phyloP scores from a whole-genome alignment of 768 basidiomycete species.

The Terana coerulea region DNA sequence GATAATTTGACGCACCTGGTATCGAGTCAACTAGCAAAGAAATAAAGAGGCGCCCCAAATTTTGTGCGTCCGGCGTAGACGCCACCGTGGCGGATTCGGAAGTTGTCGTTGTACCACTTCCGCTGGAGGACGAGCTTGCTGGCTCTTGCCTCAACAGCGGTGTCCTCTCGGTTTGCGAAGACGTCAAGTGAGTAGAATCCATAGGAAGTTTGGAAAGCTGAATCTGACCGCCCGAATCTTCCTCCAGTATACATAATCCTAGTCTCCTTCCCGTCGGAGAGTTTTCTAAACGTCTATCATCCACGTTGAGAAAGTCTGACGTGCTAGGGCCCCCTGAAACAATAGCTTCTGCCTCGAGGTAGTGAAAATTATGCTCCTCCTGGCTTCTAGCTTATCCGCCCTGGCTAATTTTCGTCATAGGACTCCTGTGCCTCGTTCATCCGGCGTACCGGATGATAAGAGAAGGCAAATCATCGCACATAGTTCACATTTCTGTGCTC shows the following conservation, averaged over 20 bases:
- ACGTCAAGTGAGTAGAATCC: not conserved
- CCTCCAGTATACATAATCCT: constrained; percentile 5
- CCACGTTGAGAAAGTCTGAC: not conserved
- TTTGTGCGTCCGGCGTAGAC: constrained; percentile 12
- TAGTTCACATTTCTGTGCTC: not conserved
- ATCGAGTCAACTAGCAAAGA: constrained; percentile 54
- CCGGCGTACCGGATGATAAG: constrained; percentile 4
- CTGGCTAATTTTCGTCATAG: too few relatives aligned
- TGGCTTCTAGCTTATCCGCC: too few relatives aligned
- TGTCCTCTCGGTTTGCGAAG: constrained; percentile 14
- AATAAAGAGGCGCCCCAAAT: constrained; percentile 33
- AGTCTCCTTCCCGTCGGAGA: not conserved
- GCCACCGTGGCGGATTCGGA: constrained; percentile 11
- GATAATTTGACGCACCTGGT: constrained; percentile 45
- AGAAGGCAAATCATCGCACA: not conserved
- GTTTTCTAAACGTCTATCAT: not conserved
- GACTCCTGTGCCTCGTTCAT: too few relatives aligned
- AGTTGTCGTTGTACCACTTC: constrained; percentile 11
- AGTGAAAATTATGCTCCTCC: not conserved
- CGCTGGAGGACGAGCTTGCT: not conserved
- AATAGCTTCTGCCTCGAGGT: not conserved
- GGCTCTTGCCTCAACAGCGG: constrained; percentile 13
- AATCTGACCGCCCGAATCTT: not conserved
- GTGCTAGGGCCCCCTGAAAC: not conserved
- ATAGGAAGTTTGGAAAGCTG: not conserved